These are phyloP conservation scores for Malassezia psittaci DNA, from an alignment of 1,284 basidiomycete species.

Conservation along the genomic window DNA sequence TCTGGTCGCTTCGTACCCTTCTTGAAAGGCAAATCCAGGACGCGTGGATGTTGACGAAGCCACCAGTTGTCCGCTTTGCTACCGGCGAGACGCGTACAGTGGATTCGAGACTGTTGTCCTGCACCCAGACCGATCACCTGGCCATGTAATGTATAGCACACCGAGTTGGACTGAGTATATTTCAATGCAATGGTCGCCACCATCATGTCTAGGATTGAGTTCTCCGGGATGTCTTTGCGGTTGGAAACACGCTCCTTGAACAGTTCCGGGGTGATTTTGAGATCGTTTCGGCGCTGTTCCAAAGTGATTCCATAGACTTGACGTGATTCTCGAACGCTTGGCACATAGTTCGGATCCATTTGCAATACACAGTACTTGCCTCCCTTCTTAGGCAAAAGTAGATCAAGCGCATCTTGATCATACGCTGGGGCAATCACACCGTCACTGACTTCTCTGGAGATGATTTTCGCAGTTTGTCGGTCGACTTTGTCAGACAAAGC, in stretches of 20 bases:
- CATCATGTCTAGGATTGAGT: slow-evolving; percentile 38
- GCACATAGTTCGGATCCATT: slow-evolving; percentile 43
- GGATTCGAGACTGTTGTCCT: slow-evolving; percentile 95
- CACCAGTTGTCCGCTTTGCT: slow-evolving; percentile 99
- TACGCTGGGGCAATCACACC: slow-evolving; percentile 95
- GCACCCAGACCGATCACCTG: slow-evolving; percentile 92
- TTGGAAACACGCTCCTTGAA: slow-evolving; percentile 81
- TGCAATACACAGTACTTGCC: slow-evolving; percentile 94
- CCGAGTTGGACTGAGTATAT: slow-evolving; percentile 98
- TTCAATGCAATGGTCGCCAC: slow-evolving; percentile 86
- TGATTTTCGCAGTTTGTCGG: slow-evolving; percentile 84
- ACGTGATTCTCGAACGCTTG: slow-evolving; percentile 62
- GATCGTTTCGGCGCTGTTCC: slow-evolving; percentile 83
- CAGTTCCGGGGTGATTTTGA: slow-evolving; percentile 69
- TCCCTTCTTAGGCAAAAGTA: slow-evolving; percentile 90
- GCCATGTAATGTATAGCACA: slow-evolving; percentile 87
- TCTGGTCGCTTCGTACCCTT: slow-evolving; percentile 94
- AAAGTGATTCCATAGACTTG: slow-evolving; percentile 89
- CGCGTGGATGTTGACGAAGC: slow-evolving; percentile 89
- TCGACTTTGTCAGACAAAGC: slow-evolving; percentile 87
- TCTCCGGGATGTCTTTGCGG: slow-evolving; percentile 59
- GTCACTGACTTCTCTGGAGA: slow-evolving; percentile 94
- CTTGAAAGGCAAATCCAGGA: slow-evolving; percentile 84
- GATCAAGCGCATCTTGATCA: slow-evolving; percentile 73
- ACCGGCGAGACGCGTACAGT: slow-evolving; percentile 95